Percentiles rank a stretch among this genome's conserved stretches.
Evolutionary conservation across 2,329 filamentous ascomycete species (phyloP).

Genomic region (Drechslera avenae): DNA sequence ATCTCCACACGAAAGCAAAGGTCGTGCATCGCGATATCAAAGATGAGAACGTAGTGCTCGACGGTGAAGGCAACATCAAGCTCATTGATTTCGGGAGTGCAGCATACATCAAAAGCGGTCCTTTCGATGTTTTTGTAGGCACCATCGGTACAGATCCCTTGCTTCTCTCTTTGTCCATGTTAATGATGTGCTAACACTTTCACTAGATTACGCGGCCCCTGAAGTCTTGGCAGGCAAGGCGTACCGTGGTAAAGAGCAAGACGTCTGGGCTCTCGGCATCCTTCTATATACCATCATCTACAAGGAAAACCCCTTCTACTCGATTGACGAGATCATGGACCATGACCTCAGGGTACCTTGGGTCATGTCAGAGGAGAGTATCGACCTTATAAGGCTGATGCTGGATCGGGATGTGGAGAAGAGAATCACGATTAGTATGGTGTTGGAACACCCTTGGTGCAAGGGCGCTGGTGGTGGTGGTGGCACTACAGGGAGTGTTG

Average conservation of each 20-base stretch:
- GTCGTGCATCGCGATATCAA: conserved; percentile 99
- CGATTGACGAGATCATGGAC: conserved; percentile 98
- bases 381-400: conserved; percentile 90
- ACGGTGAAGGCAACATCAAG: conserved; percentile 94
- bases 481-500: background rate
- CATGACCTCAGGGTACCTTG: conserved; percentile 91
- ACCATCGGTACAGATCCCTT: conserved; percentile 77
- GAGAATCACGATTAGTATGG: conserved; percentile 83
- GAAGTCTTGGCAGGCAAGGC: conserved; percentile 92
- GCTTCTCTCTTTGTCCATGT: background rate
- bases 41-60: conserved; percentile 95
- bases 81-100: conserved; percentile 98
- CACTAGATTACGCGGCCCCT: conserved; percentile 91
- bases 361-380: conserved; percentile 86
- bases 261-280: conserved; percentile 97
- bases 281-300: conserved; percentile 98
- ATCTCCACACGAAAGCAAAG: conserved; percentile 85
- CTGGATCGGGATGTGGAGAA: conserved; percentile 85
- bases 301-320: conserved; percentile 99
- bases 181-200: conserved; percentile 9
- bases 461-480: conserved; percentile 15
- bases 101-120: conserved; percentile 96
- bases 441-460: conserved; percentile 89
- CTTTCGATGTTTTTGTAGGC: conserved; percentile 98
- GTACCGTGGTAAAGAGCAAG: conserved; percentile 95